Evolutionary conservation across 129 eudicot genomes (phyloP), one percentile per base, ranked within the genome.

Genomic region (Tagetes erecta): DNA sequence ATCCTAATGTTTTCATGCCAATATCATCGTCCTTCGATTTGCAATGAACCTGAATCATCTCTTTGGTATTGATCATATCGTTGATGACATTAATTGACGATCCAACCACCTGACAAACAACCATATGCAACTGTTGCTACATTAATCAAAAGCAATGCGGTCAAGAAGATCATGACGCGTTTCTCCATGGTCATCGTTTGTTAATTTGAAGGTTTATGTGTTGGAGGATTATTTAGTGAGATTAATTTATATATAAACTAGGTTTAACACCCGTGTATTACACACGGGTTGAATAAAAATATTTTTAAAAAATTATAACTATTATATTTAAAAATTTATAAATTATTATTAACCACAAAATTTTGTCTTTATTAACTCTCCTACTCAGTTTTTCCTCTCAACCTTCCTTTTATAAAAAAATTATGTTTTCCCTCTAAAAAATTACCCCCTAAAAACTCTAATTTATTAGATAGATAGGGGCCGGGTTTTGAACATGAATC

Each of bases 11-110:
- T 36, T 70, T 37, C 50, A 67, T 56, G 7, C 81, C 84, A 20
- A 81, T 42, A 70, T 81, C 80, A 1, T 41, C 11, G 27, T 81
- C 10, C 52, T 63, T 75, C 8, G 84, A 75, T 46, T 63, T 75
- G 59, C 84, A 81, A 2, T 76, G 84, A 55, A 64, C 84, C 13
- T 57, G 50, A 34, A 81, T 2, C 0, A 27, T 35, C 2, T 63
- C 52, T 3, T 39, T n/a, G 36, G 8, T 7, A 14, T 52, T 30
- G 63, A 79, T 20, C 27, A 20, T 27, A 6, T 65, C 63, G 58
- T 70, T 64, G n/a, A 14, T 6, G 10, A 76, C 73, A 8, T 70
- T n/a, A n/a, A n/a, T n/a, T 52, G 33, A 81, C 11, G 36, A 10
- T 3, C 71, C 75, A 81, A 35, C 81, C 77, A 30, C 14, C 37